Evolutionary conservation across 345 rosid genomes (phyloP), one percentile per base, ranked within the genome.

Genomic region (Anacardium occidentale): DNA sequence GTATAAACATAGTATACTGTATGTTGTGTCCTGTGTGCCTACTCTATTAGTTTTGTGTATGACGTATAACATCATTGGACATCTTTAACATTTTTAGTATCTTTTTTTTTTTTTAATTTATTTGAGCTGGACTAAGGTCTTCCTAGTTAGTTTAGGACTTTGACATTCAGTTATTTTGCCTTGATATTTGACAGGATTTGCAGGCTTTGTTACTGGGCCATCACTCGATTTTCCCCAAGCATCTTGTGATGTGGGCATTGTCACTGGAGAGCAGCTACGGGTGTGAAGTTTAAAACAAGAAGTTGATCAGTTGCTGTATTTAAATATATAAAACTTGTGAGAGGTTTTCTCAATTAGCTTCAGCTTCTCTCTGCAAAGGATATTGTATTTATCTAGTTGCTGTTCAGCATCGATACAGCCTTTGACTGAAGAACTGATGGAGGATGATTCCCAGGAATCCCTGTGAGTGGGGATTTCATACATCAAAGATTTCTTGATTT

Each of bases 381-480:
- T 66, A 44, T 58, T 62, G 71, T 76, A 62, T 60, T 80, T 60
- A 77, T 63, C 72, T 18, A 68, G 73, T 82, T 68, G 75, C 62
- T 70, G 83, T 86, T 76, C 90, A 91, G 97, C 87, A 56, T 85
- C 97, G 42, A 82, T 83, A 56, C 92, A 90, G 81, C 85, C 83
- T 0, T 75, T 85, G 74, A 79, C 89, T 17, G 92, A 85, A 73
- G 88, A 88, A 66, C 55, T 85, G 73, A 89, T 34, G 37, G 37
- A 85, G 66, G 79, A 79, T 32, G 77, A 80, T 48, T 56, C 85
- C 45, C 67, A 75, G 3, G 84, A 89, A 78, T 74, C 71, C 74
- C 75, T 48, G 74, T 73, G 3, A 89, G 89, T 82, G 98, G 98
- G 75, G 90, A 94, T 69, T 89, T 97, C 70, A 84, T 94, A 74